Evolutionary conservation across 2,329 filamentous ascomycete genomes (phyloP).

Genomic region (Monosporascus cannonballus): DNA sequence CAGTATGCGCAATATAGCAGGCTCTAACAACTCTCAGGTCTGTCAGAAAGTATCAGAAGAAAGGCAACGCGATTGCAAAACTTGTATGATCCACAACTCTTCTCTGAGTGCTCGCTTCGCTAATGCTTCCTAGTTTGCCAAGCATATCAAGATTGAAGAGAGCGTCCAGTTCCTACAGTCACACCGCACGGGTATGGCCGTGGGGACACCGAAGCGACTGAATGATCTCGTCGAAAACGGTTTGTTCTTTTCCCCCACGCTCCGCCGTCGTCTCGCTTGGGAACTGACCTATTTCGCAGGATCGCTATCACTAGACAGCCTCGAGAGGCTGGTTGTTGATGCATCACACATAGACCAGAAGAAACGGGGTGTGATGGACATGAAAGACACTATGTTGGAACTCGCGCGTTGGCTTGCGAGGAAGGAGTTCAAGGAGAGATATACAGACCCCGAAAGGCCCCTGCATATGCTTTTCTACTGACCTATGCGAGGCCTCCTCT

Average conservation of each 20-base stretch:
- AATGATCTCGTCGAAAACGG: constrained; percentile 78
- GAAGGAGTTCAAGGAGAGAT: constrained; percentile 65
- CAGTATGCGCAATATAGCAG: neutral
- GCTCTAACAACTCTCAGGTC: constrained; percentile 41
- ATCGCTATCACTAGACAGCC: constrained; percentile 60
- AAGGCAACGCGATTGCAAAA: constrained; percentile 76
- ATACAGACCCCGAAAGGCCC: constrained; percentile 51
- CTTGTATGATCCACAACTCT: constrained; percentile 40
- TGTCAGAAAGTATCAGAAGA: constrained; percentile 71
- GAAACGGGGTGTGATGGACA: constrained; percentile 88
- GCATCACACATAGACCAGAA: constrained; percentile 92
- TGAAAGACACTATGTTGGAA: constrained; percentile 85
- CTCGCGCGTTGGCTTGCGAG: constrained; percentile 68
- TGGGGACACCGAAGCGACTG: constrained; percentile 81
- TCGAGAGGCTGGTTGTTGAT: constrained; percentile 81
- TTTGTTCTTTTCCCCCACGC: constrained; percentile 30
- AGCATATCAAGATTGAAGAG: constrained; percentile 94
- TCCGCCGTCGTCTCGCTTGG: neutral
- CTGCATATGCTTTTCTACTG: constrained; percentile 62
- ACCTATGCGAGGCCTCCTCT: constrained; percentile 6
- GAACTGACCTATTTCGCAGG: constrained; percentile 34
- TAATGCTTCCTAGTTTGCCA: constrained; percentile 61
- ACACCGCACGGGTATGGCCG: constrained; percentile 72
- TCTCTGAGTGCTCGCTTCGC: neutral
- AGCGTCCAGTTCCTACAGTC: constrained; percentile 69